Percentiles rank a stretch among this genome's conserved stretches.
Conservation (phyloP, 768 basidiomycete species). For the Sporobolomyces pararoseus region DNA sequence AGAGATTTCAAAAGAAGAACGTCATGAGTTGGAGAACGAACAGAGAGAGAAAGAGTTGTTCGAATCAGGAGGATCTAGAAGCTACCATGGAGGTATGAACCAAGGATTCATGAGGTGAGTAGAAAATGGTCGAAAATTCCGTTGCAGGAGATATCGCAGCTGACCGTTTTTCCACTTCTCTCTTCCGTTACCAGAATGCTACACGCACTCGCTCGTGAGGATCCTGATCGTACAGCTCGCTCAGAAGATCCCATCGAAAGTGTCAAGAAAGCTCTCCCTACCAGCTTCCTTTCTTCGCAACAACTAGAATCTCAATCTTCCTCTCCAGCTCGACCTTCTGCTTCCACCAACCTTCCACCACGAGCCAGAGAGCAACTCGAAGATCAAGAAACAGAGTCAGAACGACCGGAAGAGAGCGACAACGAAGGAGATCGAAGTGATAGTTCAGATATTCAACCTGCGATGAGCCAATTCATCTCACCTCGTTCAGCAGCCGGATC, state of each 20-base stretch:
- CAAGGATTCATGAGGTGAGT: conserved; percentile 30
- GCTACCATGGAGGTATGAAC: conserved; percentile 18
- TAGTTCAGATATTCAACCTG: not conserved
- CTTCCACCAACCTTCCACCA: too few relatives aligned
- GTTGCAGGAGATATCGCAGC: not conserved
- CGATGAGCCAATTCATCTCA: conserved; percentile 1
- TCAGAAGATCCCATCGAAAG: not conserved
- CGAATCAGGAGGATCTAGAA: conserved; percentile 3
- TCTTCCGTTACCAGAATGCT: conserved; percentile 25
- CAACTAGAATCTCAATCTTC: not conserved
- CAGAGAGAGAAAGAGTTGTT: conserved; percentile 1
- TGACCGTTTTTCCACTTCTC: not conserved
- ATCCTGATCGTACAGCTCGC: conserved; percentile 14
- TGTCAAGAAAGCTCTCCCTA: not conserved
- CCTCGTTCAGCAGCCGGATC: conserved; percentile 16
- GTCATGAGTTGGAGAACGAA: not conserved
- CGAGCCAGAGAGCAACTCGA: too few relatives aligned
- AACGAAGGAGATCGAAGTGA: not conserved
- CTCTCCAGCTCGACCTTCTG: not conserved
- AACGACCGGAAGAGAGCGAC: not conserved
- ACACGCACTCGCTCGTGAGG: conserved; percentile 34
- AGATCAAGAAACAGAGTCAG: not conserved
- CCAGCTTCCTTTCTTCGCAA: too few relatives aligned
- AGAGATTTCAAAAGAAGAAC: not conserved
- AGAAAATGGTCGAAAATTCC: too few relatives aligned